These are phyloP conservation scores for Oenanthe sinensis DNA, from an alignment of 129 eudicot species.

Conservation along the genomic window DNA sequence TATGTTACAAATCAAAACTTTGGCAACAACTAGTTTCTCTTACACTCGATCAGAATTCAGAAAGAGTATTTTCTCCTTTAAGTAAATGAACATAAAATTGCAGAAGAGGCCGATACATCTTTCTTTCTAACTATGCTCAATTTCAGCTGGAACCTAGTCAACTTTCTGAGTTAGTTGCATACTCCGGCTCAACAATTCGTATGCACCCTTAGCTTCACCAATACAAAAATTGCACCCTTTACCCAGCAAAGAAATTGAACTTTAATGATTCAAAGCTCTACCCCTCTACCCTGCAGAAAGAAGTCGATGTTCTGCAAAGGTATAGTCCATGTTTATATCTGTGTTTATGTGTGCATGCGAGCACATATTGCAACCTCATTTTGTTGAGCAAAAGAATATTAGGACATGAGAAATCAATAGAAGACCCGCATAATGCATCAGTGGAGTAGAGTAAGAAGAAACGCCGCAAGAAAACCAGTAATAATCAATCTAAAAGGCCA, in stretches of 20 bases:
- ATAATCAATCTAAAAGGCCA: slow-evolving; percentile 1
- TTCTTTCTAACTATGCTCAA: slow-evolving; percentile 15
- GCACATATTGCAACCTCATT: slow-evolving; percentile 1
- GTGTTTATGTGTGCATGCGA: not conserved
- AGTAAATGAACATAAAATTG: slow-evolving; percentile 28
- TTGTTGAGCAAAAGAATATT: not conserved
- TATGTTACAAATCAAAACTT: slow-evolving; percentile 57
- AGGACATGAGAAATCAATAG: not conserved
- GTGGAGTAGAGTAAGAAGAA: slow-evolving; percentile 13
- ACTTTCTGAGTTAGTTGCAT: not conserved
- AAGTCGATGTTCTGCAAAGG: not conserved
- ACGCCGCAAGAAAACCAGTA: slow-evolving; percentile 2
- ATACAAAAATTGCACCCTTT: not conserved
- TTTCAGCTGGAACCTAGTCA: not conserved
- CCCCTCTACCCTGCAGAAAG: not conserved
- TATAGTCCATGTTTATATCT: not conserved
- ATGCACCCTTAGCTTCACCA: not conserved
- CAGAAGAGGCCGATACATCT: slow-evolving; percentile 34
- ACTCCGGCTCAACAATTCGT: not conserved
- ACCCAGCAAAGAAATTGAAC: not conserved
- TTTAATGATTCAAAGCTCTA: not conserved
- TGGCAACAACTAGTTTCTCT: slow-evolving; percentile 26
- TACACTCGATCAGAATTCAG: slow-evolving; percentile 26
- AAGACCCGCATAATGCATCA: not conserved
- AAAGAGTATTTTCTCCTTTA: slow-evolving; percentile 19